phyloP scores from a whole-genome alignment of 371 early-diverging fungal genomes.

The Rhizopus arrhizus region DNA sequence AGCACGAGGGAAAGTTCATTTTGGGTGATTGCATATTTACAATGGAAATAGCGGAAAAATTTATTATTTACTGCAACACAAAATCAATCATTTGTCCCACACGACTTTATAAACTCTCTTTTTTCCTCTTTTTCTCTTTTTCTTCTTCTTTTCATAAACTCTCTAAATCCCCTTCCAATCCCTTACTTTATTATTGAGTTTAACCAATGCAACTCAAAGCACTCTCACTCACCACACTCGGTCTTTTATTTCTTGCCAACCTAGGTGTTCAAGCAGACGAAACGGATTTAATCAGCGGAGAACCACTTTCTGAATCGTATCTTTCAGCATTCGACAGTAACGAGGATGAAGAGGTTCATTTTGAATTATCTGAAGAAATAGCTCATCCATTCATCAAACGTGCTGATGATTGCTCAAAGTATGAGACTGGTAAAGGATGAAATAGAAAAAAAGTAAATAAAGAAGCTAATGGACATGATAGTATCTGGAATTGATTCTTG shows the following conservation, averaged over 20 bases:
- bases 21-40: conserved; percentile 1
- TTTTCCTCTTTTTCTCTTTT: conserved; percentile 14
- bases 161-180: conserved; percentile 9
- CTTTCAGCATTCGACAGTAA: conserved; percentile 30
- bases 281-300: conserved; percentile 9
- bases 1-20: conserved; percentile 1
- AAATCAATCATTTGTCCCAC: conserved; percentile 29
- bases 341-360: conserved; percentile 28
- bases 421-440: conserved; percentile 20
- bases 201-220: conserved; percentile 27
- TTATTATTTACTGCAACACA: conserved; percentile 18
- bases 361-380: conserved; percentile 28
- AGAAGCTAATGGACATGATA: conserved; percentile 2
- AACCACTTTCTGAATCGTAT: conserved; percentile 19
- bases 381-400: conserved; percentile 22
- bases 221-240: conserved; percentile 30
- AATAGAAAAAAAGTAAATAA: neutral
- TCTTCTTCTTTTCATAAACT: conserved; percentile 1
- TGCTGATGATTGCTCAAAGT: conserved; percentile 29
- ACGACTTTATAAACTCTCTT: conserved; percentile 11
- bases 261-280: conserved; percentile 10
- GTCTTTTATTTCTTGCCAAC: conserved; percentile 22
- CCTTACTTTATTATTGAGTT: conserved; percentile 11
- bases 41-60: conserved; percentile 23
- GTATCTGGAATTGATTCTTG: conserved; percentile 42